A percentile compares a stretch with the other conserved stretches of the same genome.
Conservation (phyloP, 177 flowering plant species). For the Tripterygium wilfordii region DNA sequence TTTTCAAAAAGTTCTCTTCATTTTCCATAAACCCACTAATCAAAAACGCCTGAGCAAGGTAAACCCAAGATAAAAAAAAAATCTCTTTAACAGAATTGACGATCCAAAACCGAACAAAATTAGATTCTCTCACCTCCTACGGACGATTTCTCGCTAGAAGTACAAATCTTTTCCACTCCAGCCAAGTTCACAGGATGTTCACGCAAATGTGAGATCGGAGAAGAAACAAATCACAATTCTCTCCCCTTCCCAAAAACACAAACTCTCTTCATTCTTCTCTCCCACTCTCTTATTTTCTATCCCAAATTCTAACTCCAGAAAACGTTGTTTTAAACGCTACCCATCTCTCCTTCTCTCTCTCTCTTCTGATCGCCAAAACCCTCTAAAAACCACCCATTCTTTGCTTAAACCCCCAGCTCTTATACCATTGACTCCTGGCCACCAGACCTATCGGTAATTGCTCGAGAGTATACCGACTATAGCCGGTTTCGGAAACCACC, state of each 20-base stretch:
- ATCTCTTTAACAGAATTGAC: not conserved
- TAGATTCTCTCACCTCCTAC: conserved; percentile 20
- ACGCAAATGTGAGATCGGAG: conserved; percentile 19
- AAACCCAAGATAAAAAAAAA: too few relatives aligned
- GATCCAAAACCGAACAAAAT: conserved; percentile 4
- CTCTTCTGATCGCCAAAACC: conserved; percentile 48
- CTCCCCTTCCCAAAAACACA: conserved; percentile 4
- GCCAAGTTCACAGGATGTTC: conserved; percentile 5
- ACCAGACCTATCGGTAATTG: conserved; percentile 42
- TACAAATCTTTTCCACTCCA: not conserved
- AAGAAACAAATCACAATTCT: conserved; percentile 5
- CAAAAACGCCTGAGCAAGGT: not conserved
- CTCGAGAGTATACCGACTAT: conserved; percentile 19
- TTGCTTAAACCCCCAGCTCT: conserved; percentile 57
- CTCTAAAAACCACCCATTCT: conserved; percentile 44
- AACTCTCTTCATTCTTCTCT: not conserved
- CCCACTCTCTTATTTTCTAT: conserved; percentile 3
- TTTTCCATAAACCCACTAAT: conserved; percentile 9
- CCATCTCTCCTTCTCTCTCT: conserved; percentile 16
- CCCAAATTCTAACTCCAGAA: conserved; percentile 18
- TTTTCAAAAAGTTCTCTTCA: too few relatives aligned
- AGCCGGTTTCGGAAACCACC: conserved; percentile 26
- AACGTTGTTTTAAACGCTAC: conserved; percentile 9
- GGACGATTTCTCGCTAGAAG: conserved; percentile 11
- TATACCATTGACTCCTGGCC: conserved; percentile 45